These are phyloP conservation scores for Talaromyces sp. DNA, from an alignment of 2,329 filamentous ascomycete genomes.

Conservation along the genomic window DNA sequence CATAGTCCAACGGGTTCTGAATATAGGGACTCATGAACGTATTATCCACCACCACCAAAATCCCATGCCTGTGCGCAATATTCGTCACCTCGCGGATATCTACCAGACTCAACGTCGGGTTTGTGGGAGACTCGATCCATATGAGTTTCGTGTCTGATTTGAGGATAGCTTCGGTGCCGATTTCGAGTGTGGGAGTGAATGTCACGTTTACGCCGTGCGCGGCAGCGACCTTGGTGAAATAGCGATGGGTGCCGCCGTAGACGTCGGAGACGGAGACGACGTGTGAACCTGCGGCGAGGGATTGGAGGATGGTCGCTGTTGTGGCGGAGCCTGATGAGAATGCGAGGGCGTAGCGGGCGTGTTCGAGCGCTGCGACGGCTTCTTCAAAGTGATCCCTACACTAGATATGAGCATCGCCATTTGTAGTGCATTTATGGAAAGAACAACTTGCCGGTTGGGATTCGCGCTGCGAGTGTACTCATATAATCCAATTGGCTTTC, in stretches of 20 bases:
- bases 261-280: conserved; percentile 96
- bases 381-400: conserved; percentile 83
- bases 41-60: conserved; percentile 98
- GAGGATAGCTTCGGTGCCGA: conserved; percentile 81
- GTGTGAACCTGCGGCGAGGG: conserved; percentile 83
- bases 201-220: conserved; percentile 93
- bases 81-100: conserved; percentile 84
- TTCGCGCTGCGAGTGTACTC: conserved; percentile 94
- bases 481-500: conserved; percentile 79
- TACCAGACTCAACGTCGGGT: conserved; percentile 87
- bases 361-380: conserved; percentile 86
- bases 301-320: conserved; percentile 89
- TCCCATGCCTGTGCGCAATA: conserved; percentile 79
- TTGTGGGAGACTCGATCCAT: conserved; percentile 95
- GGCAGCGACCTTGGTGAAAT: conserved; percentile 96
- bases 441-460: conserved; percentile 65
- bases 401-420: conserved; percentile 5
- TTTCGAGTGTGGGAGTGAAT: conserved; percentile 88
- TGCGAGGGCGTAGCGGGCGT: conserved; percentile 86
- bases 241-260: conserved; percentile 95
- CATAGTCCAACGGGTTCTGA: conserved; percentile 91
- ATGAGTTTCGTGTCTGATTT: conserved; percentile 85
- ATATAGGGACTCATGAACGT: conserved; percentile 96
- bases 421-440: too few relatives aligned
- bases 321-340: conserved; percentile 93